Evolutionary conservation across 805 yeast genomes (phyloP).

Genomic region (Lipomyces sp.): DNA sequence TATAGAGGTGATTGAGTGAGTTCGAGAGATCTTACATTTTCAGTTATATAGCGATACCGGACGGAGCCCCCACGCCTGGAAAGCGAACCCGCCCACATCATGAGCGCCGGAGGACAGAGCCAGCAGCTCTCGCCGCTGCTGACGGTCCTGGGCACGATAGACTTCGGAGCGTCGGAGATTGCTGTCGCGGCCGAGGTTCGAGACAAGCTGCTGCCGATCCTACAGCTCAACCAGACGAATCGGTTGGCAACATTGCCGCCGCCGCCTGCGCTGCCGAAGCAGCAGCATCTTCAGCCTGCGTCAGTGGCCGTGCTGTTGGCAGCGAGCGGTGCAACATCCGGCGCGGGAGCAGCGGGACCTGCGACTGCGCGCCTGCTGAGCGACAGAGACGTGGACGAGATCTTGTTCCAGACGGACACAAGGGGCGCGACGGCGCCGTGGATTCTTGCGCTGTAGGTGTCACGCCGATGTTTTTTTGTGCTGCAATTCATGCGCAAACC

Average conservation of each 20-base stretch:
- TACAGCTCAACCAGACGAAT: too few relatives aligned
- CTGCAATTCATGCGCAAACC: background rate
- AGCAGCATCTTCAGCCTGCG: constrained; percentile 1
- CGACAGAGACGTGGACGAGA: constrained; percentile 8
- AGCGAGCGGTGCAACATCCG: too few relatives aligned
- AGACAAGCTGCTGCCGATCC: constrained; percentile 14
- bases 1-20: too few relatives aligned
- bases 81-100: too few relatives aligned
- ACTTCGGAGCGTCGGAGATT: background rate
- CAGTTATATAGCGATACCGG: too few relatives aligned
- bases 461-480: too few relatives aligned
- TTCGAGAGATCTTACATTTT: too few relatives aligned
- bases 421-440: constrained; percentile 14
- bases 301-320: too few relatives aligned
- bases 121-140: constrained; percentile 8
- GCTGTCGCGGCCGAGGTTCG: background rate
- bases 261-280: too few relatives aligned
- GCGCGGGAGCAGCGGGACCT: background rate
- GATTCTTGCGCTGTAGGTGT: constrained; percentile 23
- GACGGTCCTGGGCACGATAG: constrained; percentile 4
- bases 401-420: constrained; percentile 12
- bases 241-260: too few relatives aligned
- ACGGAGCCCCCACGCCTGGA: too few relatives aligned
- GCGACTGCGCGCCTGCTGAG: background rate
- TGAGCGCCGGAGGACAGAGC: background rate